phyloP scores from a whole-genome alignment of 192 early-diverging fungal genomes.

The Coemansia sp. region DNA sequence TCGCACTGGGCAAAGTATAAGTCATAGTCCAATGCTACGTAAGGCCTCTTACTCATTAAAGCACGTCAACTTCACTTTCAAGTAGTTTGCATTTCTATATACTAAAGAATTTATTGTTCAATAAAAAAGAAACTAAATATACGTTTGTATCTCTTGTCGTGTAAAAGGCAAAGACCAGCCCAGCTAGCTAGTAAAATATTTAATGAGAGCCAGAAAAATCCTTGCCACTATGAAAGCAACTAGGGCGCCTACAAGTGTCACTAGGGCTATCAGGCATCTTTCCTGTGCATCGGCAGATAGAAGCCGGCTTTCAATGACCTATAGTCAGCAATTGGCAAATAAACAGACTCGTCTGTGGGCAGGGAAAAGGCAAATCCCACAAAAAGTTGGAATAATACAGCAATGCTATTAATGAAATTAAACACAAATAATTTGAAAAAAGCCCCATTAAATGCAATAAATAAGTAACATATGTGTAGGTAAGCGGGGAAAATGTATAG shows the following conservation, averaged over 20 bases:
- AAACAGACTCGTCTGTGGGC: not conserved
- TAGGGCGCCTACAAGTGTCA: conserved; percentile 4
- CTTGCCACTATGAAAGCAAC: conserved; percentile 7
- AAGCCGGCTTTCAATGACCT: not conserved
- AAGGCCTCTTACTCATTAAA: too few relatives aligned
- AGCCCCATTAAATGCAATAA: not conserved
- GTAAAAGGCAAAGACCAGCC: not conserved
- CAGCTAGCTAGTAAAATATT: conserved; percentile 4
- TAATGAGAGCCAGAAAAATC: not conserved
- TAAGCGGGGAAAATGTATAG: too few relatives aligned
- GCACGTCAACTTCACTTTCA: too few relatives aligned
- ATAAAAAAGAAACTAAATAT: too few relatives aligned
- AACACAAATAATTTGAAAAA: not conserved
- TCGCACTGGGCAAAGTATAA: too few relatives aligned
- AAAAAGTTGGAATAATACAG: not conserved
- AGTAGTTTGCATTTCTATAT: too few relatives aligned
- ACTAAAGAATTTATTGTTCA: too few relatives aligned
- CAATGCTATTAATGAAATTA: not conserved
- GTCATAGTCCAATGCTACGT: too few relatives aligned
- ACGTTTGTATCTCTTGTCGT: too few relatives aligned
- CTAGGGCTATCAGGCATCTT: conserved; percentile 2
- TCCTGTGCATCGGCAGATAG: not conserved
- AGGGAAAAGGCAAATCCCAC: not conserved
- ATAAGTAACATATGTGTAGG: too few relatives aligned
- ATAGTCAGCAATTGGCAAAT: not conserved